Evolutionary conservation across 108 stramenopile genomes (phyloP).

Genomic region (Licmophora abbreviata): DNA sequence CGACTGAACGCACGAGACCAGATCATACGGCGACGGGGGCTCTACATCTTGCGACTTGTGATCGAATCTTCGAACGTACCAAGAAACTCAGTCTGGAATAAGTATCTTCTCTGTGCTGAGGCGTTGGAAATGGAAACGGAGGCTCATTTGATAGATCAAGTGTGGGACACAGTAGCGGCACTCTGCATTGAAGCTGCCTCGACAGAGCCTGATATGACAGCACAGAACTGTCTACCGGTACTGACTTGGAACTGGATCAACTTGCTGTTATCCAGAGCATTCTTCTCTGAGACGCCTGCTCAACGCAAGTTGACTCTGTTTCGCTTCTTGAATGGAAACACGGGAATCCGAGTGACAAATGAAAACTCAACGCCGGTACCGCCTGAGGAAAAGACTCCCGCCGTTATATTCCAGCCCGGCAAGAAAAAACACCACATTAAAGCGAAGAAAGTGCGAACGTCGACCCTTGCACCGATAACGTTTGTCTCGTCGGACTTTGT

Average conservation of each 20-base stretch:
- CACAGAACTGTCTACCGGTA: slow-evolving; percentile 8
- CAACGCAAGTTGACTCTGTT: slow-evolving; percentile 68
- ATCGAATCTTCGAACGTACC: slow-evolving; percentile 12
- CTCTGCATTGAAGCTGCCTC: slow-evolving; percentile 18
- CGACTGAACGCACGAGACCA: slow-evolving; percentile 13
- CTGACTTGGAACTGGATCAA: slow-evolving; percentile 59
- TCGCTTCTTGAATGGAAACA: slow-evolving; percentile 49
- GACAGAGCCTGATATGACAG: not conserved
- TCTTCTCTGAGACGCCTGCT: slow-evolving; percentile 54
- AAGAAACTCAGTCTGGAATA: slow-evolving; percentile 40
- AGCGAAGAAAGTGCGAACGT: not conserved
- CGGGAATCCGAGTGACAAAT: slow-evolving; percentile 24
- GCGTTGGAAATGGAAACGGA: slow-evolving; percentile 82
- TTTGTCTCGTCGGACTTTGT: slow-evolving; percentile 42
- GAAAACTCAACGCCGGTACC: slow-evolving; percentile 1
- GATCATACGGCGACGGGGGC: slow-evolving; percentile 48
- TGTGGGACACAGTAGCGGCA: slow-evolving; percentile 60
- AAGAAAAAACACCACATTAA: slow-evolving; percentile 2
- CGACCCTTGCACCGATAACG: slow-evolving; percentile 19
- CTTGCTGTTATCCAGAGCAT: slow-evolving; percentile 44
- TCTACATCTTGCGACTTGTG: slow-evolving; percentile 46
- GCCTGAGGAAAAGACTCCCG: slow-evolving; percentile 5
- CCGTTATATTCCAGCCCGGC: slow-evolving; percentile 6
- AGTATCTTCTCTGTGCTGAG: slow-evolving; percentile 67
- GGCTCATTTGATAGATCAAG: slow-evolving; percentile 73